Base-by-base conservation (phyloP, 495 filamentous ascomycete species). In the Aspergillus bertholletiae region DNA sequence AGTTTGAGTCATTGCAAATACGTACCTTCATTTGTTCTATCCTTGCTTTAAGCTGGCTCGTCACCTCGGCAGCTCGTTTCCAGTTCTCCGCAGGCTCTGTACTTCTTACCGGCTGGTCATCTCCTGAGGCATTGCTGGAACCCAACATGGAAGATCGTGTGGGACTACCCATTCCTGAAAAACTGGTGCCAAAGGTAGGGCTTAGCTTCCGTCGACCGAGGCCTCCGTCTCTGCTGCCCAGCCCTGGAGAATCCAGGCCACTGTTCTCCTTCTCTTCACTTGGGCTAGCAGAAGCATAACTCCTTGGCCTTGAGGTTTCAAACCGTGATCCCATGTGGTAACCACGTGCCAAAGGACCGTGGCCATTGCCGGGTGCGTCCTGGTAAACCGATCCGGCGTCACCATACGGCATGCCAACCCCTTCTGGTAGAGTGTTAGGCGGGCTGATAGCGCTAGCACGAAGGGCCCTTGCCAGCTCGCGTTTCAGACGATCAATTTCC, bases 31-130 rank as follows among this genome's bases (percentile, higher is more conserved):
- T 88, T 69, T 85, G 76, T 79, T 99, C 95, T 69, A 99, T 99
- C 70, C 93, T 82, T 40, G 92, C 88, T 77, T 97, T 99, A 63
- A 99, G 72, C 70, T 94, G 91, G 69, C 89, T 97, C 37, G 95
- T 99, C 11, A 99, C 95, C 75, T 99, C 95, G n/a, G 94, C 94
- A 26, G 95, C 95, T 60, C 95, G 76, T 76, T 92, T 95, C 92
- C 94, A 99, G 67, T 90, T 97, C 73, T 97, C 94, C 43, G 90
- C 87, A 12, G 84, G 86, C 41, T 84, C 81, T 13, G 72, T 60
- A 46, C 65, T 61, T 34, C 69, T 56, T 13, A 65, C 44, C 23
- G 61, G 63, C 13, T 67, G 66, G 7, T 78, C 74, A 13, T 77
- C 74, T 12, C 71, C 70, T 20, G 67, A 65, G 24, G 56, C 57